A percentile compares a stretch with the other conserved stretches of the same genome.
Conservation (phyloP, 139 green algal genomes). For the Chlamydomonas incerta region DNA sequence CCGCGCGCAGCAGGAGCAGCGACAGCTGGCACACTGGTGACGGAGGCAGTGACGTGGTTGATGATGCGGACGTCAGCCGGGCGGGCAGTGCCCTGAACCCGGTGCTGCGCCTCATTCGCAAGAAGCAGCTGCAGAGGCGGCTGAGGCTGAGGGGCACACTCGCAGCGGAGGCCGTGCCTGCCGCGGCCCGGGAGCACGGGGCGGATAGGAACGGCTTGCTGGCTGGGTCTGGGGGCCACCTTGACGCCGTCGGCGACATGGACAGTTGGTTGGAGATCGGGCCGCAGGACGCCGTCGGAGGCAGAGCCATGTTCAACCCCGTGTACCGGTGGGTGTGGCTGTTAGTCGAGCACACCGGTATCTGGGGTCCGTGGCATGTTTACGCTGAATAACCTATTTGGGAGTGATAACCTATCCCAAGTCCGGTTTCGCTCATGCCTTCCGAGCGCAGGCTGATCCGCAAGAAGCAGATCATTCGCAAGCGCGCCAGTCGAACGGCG, state of each 20-base stretch:
- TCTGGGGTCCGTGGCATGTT: too few relatives aligned
- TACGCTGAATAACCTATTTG: too few relatives aligned
- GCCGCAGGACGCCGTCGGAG: constrained; percentile 4
- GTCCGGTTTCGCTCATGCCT: neutral
- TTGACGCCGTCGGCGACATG: neutral
- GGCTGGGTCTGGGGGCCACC: too few relatives aligned
- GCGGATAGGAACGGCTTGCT: too few relatives aligned
- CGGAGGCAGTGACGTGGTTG: too few relatives aligned
- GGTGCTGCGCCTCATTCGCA: constrained; percentile 32
- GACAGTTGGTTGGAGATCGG: neutral
- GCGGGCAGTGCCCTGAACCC: constrained; percentile 7
- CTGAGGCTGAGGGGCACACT: constrained; percentile 19
- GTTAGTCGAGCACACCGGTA: too few relatives aligned
- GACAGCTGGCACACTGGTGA: too few relatives aligned
- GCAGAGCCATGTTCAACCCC: constrained; percentile 15
- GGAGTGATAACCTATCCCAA: too few relatives aligned
- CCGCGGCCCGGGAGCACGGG: too few relatives aligned
- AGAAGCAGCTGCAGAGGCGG: constrained; percentile 37
- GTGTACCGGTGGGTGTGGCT: constrained; percentile 29
- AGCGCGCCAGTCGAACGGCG: neutral
- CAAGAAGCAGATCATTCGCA: constrained; percentile 9
- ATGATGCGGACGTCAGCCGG: too few relatives aligned
- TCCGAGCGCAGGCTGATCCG: constrained; percentile 10
- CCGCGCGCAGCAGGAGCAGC: too few relatives aligned
- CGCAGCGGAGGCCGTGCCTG: neutral